Conservation (phyloP, 129 eudicot genomes). For the sunflower (Helianthus annuus) region DNA sequence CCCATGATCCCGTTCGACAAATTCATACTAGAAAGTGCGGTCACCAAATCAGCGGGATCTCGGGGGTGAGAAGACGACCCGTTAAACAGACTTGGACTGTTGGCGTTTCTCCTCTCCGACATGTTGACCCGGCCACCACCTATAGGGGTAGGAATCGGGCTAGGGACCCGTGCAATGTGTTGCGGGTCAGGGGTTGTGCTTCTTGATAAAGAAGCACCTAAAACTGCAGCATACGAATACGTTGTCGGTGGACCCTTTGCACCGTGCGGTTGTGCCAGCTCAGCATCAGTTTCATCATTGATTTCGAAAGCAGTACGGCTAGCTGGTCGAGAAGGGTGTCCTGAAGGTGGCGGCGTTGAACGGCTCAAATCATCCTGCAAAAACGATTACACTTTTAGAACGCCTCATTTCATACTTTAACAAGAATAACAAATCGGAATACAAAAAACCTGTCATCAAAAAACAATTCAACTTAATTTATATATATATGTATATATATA, state of each 20-base stretch:
- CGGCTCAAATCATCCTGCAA: constrained; percentile 81
- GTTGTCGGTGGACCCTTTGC: constrained; percentile 60
- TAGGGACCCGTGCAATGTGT: constrained; percentile 81
- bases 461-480: neutral
- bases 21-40: constrained; percentile 76
- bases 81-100: constrained; percentile 57
- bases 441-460: neutral
- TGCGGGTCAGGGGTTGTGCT: constrained; percentile 99
- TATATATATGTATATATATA: too few species aligned
- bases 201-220: constrained; percentile 93
- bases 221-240: constrained; percentile 86
- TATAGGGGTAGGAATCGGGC: constrained; percentile 88
- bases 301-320: constrained; percentile 86
- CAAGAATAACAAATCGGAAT: neutral
- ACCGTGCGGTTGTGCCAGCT: constrained; percentile 57
- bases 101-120: constrained; percentile 60
- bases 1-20: constrained; percentile 59
- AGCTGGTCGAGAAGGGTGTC: constrained; percentile 93
- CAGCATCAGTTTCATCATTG: constrained; percentile 58
- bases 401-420: neutral
- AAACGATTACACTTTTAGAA: neutral
- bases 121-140: constrained; percentile 65
- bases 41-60: constrained; percentile 62
- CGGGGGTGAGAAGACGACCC: constrained; percentile 43
- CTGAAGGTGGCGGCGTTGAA: constrained; percentile 63